Base-by-base conservation (phyloP, 129 eudicot genomes). In the Erigeron canadensis region DNA sequence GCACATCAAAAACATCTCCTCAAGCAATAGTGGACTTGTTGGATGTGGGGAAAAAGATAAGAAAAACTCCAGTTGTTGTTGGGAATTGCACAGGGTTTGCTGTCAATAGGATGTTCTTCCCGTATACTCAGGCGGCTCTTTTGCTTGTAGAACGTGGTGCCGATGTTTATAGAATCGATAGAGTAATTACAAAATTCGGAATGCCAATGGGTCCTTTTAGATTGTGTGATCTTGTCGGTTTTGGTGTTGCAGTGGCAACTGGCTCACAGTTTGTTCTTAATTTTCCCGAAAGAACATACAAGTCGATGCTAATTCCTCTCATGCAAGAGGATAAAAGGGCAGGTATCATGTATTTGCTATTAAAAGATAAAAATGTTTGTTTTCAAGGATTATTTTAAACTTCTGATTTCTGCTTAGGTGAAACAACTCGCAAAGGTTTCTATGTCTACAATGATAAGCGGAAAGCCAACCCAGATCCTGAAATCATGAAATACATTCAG, bases 121-220 rank as follows among this genome's bases (percentile, higher is more conserved):
- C 99, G 8, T 95, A 88, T 79, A 86, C 91, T 39, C 97, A 90
- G 77, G 84, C 99, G 41, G 99, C 99, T 57, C 79, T 95, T 78
- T 76, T 95, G 68, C 99, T 90, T 69, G 99, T 88, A 34, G 99
- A 95, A 68, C 97, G 76, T 67, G 99, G 99, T 10, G 74, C 96
- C 21, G 91, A 95, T 74, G 56, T 88, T 18, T 95, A 95, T 70
- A 81, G 75, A 71, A 88, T 95, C 57, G 99, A 95, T 65, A 77
- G 67, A 78, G 96, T 84, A n/a, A 84, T 88, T 42, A 84, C 95
- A 60, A 90, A 95, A 59, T 95, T 90, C 60, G 99, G 99, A 82
- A 95, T 95, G 99, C 95, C 96, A 18, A 95, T 95, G 97, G 97
- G 99, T 10, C 99, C 97, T 13, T 95, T 95, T 73, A 86, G 99